Evolutionary conservation across 2,329 filamentous ascomycete genomes (phyloP).

Genomic region (Pseudocercospora ulei): DNA sequence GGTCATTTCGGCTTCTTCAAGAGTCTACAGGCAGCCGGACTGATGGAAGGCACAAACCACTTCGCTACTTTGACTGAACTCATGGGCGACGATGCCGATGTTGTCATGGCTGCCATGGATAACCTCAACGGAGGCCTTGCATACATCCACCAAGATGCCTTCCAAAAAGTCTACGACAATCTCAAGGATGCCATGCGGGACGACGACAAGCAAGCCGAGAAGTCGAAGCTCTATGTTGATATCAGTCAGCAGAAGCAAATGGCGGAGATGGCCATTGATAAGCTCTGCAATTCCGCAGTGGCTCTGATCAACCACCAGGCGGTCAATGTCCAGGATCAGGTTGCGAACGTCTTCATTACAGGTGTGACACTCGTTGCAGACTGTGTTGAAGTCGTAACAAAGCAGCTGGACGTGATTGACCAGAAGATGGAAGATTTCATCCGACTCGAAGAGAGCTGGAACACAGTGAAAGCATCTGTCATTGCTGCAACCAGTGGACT

Average conservation of each 20-base stretch:
- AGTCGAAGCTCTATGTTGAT: slow-evolving; percentile 38
- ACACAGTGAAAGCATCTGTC: slow-evolving; percentile 37
- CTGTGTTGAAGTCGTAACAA: slow-evolving; percentile 38
- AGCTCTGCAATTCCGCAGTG: slow-evolving; percentile 39
- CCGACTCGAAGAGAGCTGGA: slow-evolving; percentile 40
- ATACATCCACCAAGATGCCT: slow-evolving; percentile 42
- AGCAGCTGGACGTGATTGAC: slow-evolving; percentile 37
- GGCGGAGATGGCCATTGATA: slow-evolving; percentile 42
- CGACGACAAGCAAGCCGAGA: slow-evolving; percentile 29
- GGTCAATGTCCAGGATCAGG: slow-evolving; percentile 35
- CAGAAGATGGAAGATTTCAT: slow-evolving; percentile 40
- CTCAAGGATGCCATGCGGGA: slow-evolving; percentile 34
- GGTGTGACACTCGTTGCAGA: slow-evolving; percentile 41
- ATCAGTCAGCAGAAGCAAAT: slow-evolving; percentile 40
- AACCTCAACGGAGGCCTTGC: slow-evolving; percentile 41
- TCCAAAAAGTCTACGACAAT: slow-evolving; percentile 40
- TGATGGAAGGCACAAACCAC: slow-evolving; percentile 41
- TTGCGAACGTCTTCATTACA: slow-evolving; percentile 40
- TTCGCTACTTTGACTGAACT: slow-evolving; percentile 37
- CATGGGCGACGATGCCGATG: slow-evolving; percentile 39
- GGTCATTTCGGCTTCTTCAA: slow-evolving; percentile 44
- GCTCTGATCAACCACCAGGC: slow-evolving; percentile 40
- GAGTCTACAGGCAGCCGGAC: slow-evolving; percentile 38
- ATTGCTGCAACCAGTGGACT: slow-evolving; percentile 38
- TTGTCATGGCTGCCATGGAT: slow-evolving; percentile 39